Evolutionary conservation across 495 filamentous ascomycete species (phyloP).

Genomic region (Copromyces sp.): DNA sequence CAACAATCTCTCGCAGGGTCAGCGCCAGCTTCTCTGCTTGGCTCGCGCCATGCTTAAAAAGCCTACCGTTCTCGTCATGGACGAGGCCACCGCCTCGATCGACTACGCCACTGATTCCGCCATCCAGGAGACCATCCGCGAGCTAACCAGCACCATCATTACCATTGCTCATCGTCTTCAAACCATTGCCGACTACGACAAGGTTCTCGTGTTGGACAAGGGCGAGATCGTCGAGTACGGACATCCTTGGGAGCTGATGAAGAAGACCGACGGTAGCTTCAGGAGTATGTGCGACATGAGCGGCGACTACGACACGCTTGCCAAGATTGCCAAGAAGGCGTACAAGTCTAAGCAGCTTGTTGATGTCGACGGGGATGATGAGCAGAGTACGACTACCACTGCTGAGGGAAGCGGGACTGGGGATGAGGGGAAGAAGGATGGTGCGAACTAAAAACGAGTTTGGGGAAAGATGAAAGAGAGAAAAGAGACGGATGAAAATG

Average conservation of each 20-base stretch:
- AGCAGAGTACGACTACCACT: slow-evolving; percentile 1
- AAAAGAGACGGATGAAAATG: background rate
- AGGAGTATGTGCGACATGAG: slow-evolving; percentile 91
- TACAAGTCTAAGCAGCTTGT: slow-evolving; percentile 34
- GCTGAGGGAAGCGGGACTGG: background rate
- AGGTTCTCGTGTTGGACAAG: slow-evolving; percentile 92
- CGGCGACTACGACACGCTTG: slow-evolving; percentile 67
- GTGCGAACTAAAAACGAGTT: background rate
- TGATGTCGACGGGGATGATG: slow-evolving; percentile 24
- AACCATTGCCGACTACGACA: slow-evolving; percentile 96
- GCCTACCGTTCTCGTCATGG: slow-evolving; percentile 92
- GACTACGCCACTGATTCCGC: slow-evolving; percentile 94
- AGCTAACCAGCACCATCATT: slow-evolving; percentile 85
- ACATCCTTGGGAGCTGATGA: slow-evolving; percentile 70
- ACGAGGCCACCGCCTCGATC: slow-evolving; percentile 96
- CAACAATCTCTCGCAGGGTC: slow-evolving; percentile 92
- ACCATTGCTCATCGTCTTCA: slow-evolving; percentile 97
- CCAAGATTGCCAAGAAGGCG: slow-evolving; percentile 64
- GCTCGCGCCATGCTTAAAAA: slow-evolving; percentile 87
- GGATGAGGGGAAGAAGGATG: background rate
- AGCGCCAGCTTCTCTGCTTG: slow-evolving; percentile 89
- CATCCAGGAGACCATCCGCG: slow-evolving; percentile 90
- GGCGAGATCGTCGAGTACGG: slow-evolving; percentile 82
- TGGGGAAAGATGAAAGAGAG: background rate
- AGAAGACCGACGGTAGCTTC: slow-evolving; percentile 60